Evolutionary conservation across 2,329 filamentous ascomycete species (phyloP).

Genomic region (Pseudopithomyces maydicus): DNA sequence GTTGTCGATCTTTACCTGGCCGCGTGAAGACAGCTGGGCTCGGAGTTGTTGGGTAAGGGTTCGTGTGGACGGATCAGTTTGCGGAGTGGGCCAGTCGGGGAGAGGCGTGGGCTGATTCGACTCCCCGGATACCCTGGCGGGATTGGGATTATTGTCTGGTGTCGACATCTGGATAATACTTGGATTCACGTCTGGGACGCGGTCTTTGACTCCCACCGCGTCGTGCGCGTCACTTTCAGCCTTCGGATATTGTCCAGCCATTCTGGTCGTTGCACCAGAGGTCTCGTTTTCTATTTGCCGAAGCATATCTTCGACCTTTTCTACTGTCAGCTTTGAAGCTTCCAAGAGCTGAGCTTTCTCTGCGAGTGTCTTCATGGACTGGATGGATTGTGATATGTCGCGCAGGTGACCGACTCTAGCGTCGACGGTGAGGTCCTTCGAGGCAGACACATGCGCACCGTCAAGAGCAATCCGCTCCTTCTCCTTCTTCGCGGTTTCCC

Average conservation of each 20-base stretch:
- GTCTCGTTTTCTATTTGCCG: neutral
- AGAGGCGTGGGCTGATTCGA: conserved; percentile 3
- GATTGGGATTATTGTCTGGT: neutral
- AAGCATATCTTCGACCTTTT: neutral
- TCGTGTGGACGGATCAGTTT: neutral
- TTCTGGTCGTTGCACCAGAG: neutral
- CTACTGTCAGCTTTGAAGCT: neutral
- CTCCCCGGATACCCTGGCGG: conserved; percentile 1
- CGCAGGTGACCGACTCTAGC: conserved; percentile 2
- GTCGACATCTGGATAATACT: neutral
- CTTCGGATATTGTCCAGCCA: neutral
- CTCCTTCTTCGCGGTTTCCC: neutral
- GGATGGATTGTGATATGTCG: conserved; percentile 11
- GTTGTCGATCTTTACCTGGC: conserved; percentile 22
- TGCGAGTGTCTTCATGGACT: conserved; percentile 4
- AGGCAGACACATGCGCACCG: neutral
- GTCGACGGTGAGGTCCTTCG: neutral
- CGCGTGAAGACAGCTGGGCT: conserved; percentile 14
- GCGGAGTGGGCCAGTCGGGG: conserved; percentile 10
- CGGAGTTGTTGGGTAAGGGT: conserved; percentile 14
- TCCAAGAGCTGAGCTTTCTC: neutral
- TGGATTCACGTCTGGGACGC: neutral
- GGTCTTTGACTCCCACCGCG: neutral
- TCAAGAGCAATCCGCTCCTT: neutral
- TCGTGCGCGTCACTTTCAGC: neutral